These are phyloP conservation scores for Aspergillus sparsus DNA, from an alignment of 495 filamentous ascomycete genomes.

Conservation along the genomic window DNA sequence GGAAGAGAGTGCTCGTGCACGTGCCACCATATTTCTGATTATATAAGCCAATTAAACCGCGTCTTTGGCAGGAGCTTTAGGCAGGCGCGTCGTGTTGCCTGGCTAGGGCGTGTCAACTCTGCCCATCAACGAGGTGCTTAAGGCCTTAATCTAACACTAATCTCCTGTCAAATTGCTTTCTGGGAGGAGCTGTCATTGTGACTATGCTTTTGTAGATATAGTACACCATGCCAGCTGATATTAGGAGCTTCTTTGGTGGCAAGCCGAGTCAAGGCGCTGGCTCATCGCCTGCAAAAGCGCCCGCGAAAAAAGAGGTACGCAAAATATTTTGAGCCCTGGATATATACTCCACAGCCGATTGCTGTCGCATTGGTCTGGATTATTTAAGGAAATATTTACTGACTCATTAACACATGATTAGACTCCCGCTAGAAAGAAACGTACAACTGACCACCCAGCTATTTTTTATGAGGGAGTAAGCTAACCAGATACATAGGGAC, in stretches of 20 bases:
- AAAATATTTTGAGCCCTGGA: background rate
- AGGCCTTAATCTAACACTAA: background rate
- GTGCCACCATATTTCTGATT: conserved; percentile 33
- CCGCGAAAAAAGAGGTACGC: conserved; percentile 47
- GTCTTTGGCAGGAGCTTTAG: conserved; percentile 27
- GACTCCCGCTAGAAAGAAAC: conserved; percentile 42
- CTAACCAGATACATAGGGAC: conserved; percentile 47
- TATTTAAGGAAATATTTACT: background rate
- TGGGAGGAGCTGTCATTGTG: background rate
- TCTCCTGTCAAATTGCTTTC: background rate
- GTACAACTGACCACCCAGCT: conserved; percentile 29
- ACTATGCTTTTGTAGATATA: conserved; percentile 10
- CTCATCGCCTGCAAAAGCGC: conserved; percentile 33
- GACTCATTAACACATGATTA: conserved; percentile 16
- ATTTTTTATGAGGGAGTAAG: background rate
- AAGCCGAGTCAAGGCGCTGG: conserved; percentile 41
- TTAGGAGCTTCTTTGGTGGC: conserved; percentile 75
- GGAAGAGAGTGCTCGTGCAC: conserved; percentile 27
- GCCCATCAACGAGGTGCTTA: background rate
- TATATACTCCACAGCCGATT: too few species aligned
- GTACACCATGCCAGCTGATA: conserved; percentile 69
- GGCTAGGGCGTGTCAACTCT: conserved; percentile 1
- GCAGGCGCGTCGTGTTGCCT: conserved; percentile 37
- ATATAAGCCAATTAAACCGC: conserved; percentile 39
- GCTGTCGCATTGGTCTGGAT: too few species aligned